Evolutionary conservation across 2,329 filamentous ascomycete genomes (phyloP), one percentile per base, ranked within the genome.

Genomic region (Macrophomina tecta): DNA sequence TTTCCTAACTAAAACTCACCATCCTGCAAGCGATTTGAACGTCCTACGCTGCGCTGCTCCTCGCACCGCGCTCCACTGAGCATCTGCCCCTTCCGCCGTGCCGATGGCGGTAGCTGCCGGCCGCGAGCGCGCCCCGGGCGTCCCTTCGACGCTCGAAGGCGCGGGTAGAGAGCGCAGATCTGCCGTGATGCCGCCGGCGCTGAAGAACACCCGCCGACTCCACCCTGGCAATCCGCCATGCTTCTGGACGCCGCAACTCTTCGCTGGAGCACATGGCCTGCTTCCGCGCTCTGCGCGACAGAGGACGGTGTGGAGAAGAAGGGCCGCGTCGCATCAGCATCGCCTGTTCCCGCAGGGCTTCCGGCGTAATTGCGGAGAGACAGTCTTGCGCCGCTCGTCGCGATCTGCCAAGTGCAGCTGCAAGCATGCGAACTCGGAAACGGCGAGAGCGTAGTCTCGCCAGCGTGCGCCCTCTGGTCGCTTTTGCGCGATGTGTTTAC

Each of bases 1-100:
- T 52, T 32, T 69, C 68, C 67, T 68, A 69, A 70, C 66, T 68
- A 69, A 71, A 69, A 71, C 69, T 66, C 66, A 66, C 65, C 70
- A 52, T 62, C 63, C 45, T 69, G 61, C 63, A 64, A 62, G 48
- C 65, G 62, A 60, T 56, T 55, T 9, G 48, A 38, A 45, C 46
- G 56, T 67, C 52, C 48, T 34, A 38, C 49, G 32, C 30, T 63
- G 56, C 65, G 48, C 46, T 55, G 7, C 40, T 55, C n/a, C 36
- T 62, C 38, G 58, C 48, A 56, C 48, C 65, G 65, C 34, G 23
- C 34, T 55, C 56, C 30, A 40, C 23, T 38, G 23, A 38, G 36
- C 46, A 40, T 30, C 36, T 53, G 46, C 42, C 36, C 46, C 51
- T 40, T 30, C 49, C 8, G 58, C 30, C 45, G 58, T 36, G 45